Percentiles rank a stretch among this genome's conserved stretches.
These are phyloP conservation scores for Phlebopus sp. DNA, from an alignment of 1,284 basidiomycete species.

Conservation along the genomic window DNA sequence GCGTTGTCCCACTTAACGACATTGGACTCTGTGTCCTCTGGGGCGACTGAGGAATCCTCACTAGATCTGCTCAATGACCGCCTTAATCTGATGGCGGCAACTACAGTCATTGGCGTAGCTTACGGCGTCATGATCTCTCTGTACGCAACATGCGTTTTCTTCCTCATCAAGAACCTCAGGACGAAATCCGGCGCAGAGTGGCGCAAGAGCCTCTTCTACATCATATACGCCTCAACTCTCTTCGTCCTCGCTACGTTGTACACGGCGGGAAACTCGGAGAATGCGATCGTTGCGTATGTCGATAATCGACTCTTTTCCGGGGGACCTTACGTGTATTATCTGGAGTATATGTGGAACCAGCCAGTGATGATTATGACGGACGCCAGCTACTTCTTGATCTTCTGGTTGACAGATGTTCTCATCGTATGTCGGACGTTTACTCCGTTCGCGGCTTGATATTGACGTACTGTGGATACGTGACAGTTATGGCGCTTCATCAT, in stretches of 20 bases:
- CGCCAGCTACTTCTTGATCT: background rate
- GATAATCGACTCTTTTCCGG: background rate
- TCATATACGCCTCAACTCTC: background rate
- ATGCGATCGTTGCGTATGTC: background rate
- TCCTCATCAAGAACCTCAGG: conserved; percentile 21
- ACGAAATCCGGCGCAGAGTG: background rate
- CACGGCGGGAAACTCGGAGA: background rate
- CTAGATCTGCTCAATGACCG: conserved; percentile 18
- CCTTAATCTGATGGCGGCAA: conserved; percentile 24
- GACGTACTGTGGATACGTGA: background rate
- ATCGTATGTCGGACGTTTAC: background rate
- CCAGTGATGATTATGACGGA: background rate
- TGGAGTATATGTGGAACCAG: background rate
- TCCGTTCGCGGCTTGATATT: background rate
- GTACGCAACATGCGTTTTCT: conserved; percentile 21
- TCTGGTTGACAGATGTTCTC: background rate
- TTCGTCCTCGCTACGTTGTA: background rate
- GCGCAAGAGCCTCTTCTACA: background rate
- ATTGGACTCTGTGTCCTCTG: conserved; percentile 9
- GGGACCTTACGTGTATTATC: background rate
- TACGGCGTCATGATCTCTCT: conserved; percentile 22
- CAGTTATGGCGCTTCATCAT: conserved; percentile 2
- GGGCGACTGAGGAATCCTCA: conserved; percentile 6
- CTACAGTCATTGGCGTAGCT: conserved; percentile 21
- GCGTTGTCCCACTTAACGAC: background rate